Evolutionary conservation across 306 rosid genomes (phyloP), one percentile per base, ranked within the genome.

Genomic region (Inga laurina): DNA sequence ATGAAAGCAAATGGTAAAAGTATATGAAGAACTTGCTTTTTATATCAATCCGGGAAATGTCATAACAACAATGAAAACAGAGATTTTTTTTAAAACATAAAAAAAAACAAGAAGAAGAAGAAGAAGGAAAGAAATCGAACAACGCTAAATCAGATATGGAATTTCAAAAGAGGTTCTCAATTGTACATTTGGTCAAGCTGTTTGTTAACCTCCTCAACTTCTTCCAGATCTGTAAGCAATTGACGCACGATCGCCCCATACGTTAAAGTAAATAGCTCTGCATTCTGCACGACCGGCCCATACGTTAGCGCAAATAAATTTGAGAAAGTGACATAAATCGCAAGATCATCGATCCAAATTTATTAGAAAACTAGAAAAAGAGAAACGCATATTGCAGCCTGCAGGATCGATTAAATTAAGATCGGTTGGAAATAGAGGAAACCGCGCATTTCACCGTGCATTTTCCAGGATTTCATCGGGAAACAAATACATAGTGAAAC

Each of bases 241-340:
- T 96, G 99, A 61, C 98, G 98, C 82, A 96, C 98, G 57, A 93
- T 91, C n/a, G 99, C 98, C n/a, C 99, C 99, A 32, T 96, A 96
- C n/a, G 99, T 96, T 84, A 96, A 82, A 19, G 98, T 96, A 88
- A 96, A 96, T 2, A 96, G 91, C 90, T 96, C 99, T 18, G 97
- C 98, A 79, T 96, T 93, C 99, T 96, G 65, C 84, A 87, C 32
- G 81, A 52, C 30, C 69, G 18, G 8, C 8, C 37, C 69, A 3
- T 11, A 72, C 62, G 49, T 41, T 18, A 59, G 7, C 37, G 43
- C 82, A 43, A 30, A 44, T 2, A 37, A 37, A 80, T 45, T 35
- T 13, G 24, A 32, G 46, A 22, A 13, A 51, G 15, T 21, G 8
- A 79, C n/a, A 79, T 51, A 59, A 13, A 79, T 4, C 67, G 37